Base-by-base conservation (phyloP, 495 filamentous ascomycete genomes). In the Pseudomonodictys pantanalensis region DNA sequence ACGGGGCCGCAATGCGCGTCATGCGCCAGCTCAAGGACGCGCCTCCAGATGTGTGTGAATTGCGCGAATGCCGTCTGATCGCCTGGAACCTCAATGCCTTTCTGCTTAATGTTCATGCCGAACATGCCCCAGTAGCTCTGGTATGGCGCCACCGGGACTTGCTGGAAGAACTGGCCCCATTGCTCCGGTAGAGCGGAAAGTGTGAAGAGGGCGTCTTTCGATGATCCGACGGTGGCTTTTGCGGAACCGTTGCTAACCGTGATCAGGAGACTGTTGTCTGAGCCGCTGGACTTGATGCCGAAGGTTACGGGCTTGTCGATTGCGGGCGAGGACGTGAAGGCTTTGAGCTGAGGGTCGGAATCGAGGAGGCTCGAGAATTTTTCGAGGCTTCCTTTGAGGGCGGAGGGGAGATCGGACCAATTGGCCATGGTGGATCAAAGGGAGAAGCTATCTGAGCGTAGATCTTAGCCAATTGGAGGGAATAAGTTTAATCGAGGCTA, bases 121-220 rank as follows among this genome's bases (percentile, higher is more conserved):
- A 72, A 69, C 63, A 75, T 75, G 23, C 69, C 71, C 71, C 72
- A 73, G 60, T 71, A 75, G 24, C 65, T 69, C 56, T 75, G 72
- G 29, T 73, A 73, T 35, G 69, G 69, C 30, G 62, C 58, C 0
- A 60, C 68, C 8, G 73, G 73, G 18, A 71, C 65, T 17, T 64
- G 66, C 58, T 71, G 68, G 64, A 76, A 73, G 54, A 71, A 72
- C 45, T 72, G 66, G 55, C 72, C 58, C 73, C 73, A 76, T 66
- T 76, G 72, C 56, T 76, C 66, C 11, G 73, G 72, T 9, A 69
- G 64, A 3, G 72, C 73, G 3, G 69, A 70, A 11, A 71, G 65
- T 6, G 57, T 62, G 66, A 72, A 73, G 2, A 64, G 41, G 11
- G 64, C 64, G 20, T 67, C 52, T 28, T 65, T 58, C 9, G 65